Evolutionary conservation across 768 basidiomycete species (phyloP), one percentile per base, ranked within the genome.

Genomic region (Pleurotus platypus): DNA sequence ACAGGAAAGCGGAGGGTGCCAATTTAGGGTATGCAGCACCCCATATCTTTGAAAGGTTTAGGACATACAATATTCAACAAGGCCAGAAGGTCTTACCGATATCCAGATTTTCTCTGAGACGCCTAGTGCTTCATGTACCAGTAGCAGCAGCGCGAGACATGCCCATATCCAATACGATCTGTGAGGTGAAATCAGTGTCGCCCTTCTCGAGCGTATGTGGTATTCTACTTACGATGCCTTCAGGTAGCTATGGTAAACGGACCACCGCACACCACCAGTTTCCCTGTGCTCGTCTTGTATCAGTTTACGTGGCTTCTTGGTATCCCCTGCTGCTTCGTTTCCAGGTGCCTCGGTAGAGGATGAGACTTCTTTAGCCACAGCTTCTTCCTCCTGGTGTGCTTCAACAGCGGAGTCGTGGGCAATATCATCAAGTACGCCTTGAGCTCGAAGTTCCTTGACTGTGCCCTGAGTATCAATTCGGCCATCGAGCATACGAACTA

Each of bases 221-320:
- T 9, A 35, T 35, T 26, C 6, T 4, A 79, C 84, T 47, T 59
- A 89, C 86, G 88, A 87, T 15, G 85, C 87, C 66, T 83, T 78
- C 58, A 93, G 66, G 64, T 94, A 91, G 5, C 81, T 74, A 11
- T 83, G 80, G 57, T 87, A 87, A 30, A 86, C 77, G 1, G 72
- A 70, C 88, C 90, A 92, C 64, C 90, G 91, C 27, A 95, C 92
- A 38, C 86, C 84, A 0, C 93, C 94, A 1, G 79, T 78, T 60
- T 90, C 89, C 45, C 92, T 69, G 58, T 91, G 86, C 65, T 94
- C 92, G 48, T 93, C 92, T 66, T 92, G 86, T 57, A 93, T 69
- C 9, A 93, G 70, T 63, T 90, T 89, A 26, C 85, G 72, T 0
- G 89, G 86, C 60, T 84, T 89, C 71, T 86, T 92, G 9, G 61